A percentile compares a stretch with the other conserved stretches of the same genome.
Conservation (phyloP, 306 rosid species). For the Abrus precatorius region DNA sequence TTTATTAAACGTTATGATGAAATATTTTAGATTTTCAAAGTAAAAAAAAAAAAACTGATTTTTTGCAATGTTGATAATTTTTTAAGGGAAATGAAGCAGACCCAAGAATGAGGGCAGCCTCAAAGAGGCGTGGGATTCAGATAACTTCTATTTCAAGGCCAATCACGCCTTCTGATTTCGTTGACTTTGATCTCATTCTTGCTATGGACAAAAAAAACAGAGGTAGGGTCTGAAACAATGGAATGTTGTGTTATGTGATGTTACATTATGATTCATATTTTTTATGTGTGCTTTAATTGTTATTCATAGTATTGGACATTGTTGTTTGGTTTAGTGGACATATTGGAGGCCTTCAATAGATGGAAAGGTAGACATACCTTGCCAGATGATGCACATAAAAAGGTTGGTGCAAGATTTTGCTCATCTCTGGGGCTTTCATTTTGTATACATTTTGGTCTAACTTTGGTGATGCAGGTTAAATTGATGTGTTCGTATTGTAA, state of each 20-base stretch:
- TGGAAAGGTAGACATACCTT: slow-evolving; percentile 72
- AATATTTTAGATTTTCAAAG: not conserved
- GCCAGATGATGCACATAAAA: slow-evolving; percentile 80
- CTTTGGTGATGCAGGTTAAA: slow-evolving; percentile 66
- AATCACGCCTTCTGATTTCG: slow-evolving; percentile 77
- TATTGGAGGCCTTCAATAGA: slow-evolving; percentile 70
- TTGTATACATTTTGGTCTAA: slow-evolving; percentile 7
- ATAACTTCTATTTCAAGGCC: slow-evolving; percentile 91
- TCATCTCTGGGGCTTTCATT: not conserved
- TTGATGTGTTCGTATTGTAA: slow-evolving; percentile 92
- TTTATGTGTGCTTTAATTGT: slow-evolving; percentile 27
- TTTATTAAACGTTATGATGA: not conserved
- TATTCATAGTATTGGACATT: slow-evolving; percentile 28
- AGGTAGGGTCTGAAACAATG: slow-evolving; percentile 54
- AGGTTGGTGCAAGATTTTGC: slow-evolving; percentile 53
- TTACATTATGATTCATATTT: slow-evolving; percentile 4
- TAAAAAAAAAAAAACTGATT: not conserved
- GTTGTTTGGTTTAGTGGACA: slow-evolving; percentile 70
- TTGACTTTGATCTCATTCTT: slow-evolving; percentile 86
- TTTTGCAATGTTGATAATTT: slow-evolving; percentile 40
- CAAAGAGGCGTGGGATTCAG: slow-evolving; percentile 83
- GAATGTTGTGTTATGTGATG: slow-evolving; percentile 18
- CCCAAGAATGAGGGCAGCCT: slow-evolving; percentile 91
- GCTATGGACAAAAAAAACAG: slow-evolving; percentile 91
- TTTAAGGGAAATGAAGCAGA: slow-evolving; percentile 87